Conservation (phyloP, 1,139 yeast species). For the Taiozyma sp. region DNA sequence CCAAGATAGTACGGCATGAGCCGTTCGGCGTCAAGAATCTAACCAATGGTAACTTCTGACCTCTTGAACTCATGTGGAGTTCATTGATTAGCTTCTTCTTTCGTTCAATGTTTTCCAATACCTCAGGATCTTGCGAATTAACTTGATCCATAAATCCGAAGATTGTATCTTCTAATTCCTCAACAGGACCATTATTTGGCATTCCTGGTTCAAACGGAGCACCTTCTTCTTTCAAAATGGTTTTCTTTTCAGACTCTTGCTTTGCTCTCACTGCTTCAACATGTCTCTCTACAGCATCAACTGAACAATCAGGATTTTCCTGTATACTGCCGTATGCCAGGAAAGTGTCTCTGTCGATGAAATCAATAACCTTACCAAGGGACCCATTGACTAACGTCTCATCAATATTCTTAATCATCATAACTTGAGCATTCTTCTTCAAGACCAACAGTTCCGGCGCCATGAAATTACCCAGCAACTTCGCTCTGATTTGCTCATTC, state of each 20-base stretch:
- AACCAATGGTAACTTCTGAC: constrained; percentile 63
- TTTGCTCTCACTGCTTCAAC: constrained; percentile 5
- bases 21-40: constrained; percentile 70
- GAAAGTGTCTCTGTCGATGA: constrained; percentile 56
- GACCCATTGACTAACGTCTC: constrained; percentile 90
- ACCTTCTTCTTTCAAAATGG: constrained; percentile 12
- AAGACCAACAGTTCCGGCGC: constrained; percentile 62
- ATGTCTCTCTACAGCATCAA: constrained; percentile 20
- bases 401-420: constrained; percentile 91
- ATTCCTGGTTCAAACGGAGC: not conserved
- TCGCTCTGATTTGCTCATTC: constrained; percentile 38
- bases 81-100: constrained; percentile 34
- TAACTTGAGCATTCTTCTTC: constrained; percentile 88
- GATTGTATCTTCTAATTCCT: constrained; percentile 34
- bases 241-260: constrained; percentile 19
- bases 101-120: constrained; percentile 28
- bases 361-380: constrained; percentile 78
- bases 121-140: constrained; percentile 25
- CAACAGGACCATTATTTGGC: constrained; percentile 3
- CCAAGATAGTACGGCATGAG: constrained; percentile 64
- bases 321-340: constrained; percentile 29
- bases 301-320: constrained; percentile 14
- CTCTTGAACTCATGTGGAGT: constrained; percentile 33
- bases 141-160: constrained; percentile 45
- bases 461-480: constrained; percentile 57